Evolutionary conservation across 805 yeast genomes (phyloP).

Genomic region (Osmozyma mogii): DNA sequence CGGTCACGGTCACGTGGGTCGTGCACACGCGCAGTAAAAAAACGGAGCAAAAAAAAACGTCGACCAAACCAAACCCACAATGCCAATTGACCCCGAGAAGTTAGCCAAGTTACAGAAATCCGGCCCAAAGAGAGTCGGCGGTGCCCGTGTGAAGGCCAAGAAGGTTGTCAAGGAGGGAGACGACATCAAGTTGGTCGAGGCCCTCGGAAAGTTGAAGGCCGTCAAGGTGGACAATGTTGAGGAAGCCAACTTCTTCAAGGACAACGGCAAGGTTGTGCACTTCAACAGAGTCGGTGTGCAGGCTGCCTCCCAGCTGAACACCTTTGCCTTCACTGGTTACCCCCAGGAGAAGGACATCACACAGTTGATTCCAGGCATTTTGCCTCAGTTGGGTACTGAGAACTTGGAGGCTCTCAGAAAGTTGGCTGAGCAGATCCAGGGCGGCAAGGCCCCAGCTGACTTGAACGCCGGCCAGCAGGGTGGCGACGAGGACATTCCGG

Average conservation of each 20-base stretch:
- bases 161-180: slow-evolving; percentile 72
- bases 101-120: slow-evolving; percentile 86
- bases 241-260: slow-evolving; percentile 97
- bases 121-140: slow-evolving; percentile 69
- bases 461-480: slow-evolving; percentile 38
- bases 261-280: slow-evolving; percentile 93
- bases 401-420: slow-evolving; percentile 82
- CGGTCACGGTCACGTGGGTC: no score
- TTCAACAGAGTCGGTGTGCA: slow-evolving; percentile 95
- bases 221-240: slow-evolving; percentile 83
- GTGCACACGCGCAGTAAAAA: no score
- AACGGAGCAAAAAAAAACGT: no score
- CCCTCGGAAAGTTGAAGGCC: slow-evolving; percentile 83
- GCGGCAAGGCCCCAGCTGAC: slow-evolving; percentile 42
- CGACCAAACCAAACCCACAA: slow-evolving; percentile 21
- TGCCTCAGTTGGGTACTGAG: slow-evolving; percentile 95
- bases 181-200: slow-evolving; percentile 84
- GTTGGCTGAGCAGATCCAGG: slow-evolving; percentile 84
- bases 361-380: slow-evolving; percentile 87
- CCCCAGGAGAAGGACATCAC: slow-evolving; percentile 89
- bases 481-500: slow-evolving; percentile 60
- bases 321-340: slow-evolving; percentile 91
- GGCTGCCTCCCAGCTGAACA: slow-evolving; percentile 83
- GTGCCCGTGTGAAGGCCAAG: slow-evolving; percentile 89
- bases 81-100: slow-evolving; percentile 93